A percentile compares a stretch with the other conserved stretches of the same genome.
These are phyloP conservation scores for Westerdykella ornata DNA, from an alignment of 2,329 filamentous ascomycete species.

Conservation along the genomic window DNA sequence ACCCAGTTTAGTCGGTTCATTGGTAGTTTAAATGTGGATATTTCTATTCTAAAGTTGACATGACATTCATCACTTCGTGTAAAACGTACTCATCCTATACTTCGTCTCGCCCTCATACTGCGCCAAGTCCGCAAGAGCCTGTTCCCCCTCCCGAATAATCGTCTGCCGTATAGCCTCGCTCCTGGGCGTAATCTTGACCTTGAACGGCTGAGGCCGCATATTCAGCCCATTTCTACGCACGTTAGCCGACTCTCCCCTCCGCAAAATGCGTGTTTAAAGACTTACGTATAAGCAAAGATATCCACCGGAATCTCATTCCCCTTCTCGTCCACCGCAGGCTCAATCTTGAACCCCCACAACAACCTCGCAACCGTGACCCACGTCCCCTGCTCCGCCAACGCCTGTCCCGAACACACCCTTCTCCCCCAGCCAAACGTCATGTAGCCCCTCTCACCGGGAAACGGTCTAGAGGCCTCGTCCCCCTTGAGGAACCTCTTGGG, in stretches of 20 bases:
- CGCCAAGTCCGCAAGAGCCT: slow-evolving; percentile 48
- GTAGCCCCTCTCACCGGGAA: slow-evolving; percentile 43
- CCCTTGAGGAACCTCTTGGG: slow-evolving; percentile 27
- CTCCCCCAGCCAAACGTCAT: slow-evolving; percentile 53
- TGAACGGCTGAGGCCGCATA: slow-evolving; percentile 52
- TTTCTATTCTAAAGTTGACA: too few species aligned
- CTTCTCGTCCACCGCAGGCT: slow-evolving; percentile 35
- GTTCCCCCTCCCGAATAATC: slow-evolving; percentile 48
- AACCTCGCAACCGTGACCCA: slow-evolving; percentile 53
- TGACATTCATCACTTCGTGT: too few species aligned
- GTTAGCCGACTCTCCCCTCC: slow-evolving; percentile 5
- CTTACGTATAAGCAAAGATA: slow-evolving; percentile 51
- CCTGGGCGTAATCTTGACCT: slow-evolving; percentile 49
- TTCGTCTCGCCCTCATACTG: slow-evolving; percentile 52
- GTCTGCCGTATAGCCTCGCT: slow-evolving; percentile 45
- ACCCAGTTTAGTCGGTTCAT: too few species aligned
- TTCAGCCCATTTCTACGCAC: slow-evolving; percentile 49
- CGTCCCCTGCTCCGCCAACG: slow-evolving; percentile 54
- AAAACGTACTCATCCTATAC: slow-evolving; percentile 46
- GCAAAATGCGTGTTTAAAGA: background rate
- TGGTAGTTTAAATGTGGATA: too few species aligned
- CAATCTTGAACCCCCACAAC: slow-evolving; percentile 53
- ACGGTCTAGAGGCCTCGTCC: slow-evolving; percentile 25
- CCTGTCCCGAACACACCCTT: slow-evolving; percentile 53
- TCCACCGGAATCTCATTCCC: slow-evolving; percentile 49